phyloP scores from a whole-genome alignment of 2,329 filamentous ascomycete genomes.

The Colletotrichum magnum region DNA sequence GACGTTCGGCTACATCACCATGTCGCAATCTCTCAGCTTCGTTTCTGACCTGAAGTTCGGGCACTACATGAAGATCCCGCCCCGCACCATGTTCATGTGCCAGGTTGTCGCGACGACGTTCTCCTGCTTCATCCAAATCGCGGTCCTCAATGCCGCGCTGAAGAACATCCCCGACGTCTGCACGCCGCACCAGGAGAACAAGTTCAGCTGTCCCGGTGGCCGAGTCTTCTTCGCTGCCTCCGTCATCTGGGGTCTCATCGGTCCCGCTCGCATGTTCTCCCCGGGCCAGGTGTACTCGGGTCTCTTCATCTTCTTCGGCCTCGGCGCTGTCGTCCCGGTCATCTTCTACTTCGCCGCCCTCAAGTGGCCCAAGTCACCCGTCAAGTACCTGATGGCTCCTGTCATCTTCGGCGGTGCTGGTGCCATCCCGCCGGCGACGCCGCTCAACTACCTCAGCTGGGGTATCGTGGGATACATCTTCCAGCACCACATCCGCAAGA shows the following conservation, averaged over 20 bases:
- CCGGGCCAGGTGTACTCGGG: constrained; percentile 73
- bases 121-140: constrained; percentile 76
- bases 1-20: constrained; percentile 74
- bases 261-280: constrained; percentile 74
- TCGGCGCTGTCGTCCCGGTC: constrained; percentile 69
- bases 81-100: constrained; percentile 75
- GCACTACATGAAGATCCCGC: constrained; percentile 81
- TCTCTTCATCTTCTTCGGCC: constrained; percentile 71
- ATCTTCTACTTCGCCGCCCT: constrained; percentile 64
- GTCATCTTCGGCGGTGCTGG: constrained; percentile 74
- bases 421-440: constrained; percentile 75
- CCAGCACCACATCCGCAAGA: constrained; percentile 76
- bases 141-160: constrained; percentile 74
- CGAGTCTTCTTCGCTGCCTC: constrained; percentile 76
- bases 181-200: constrained; percentile 66
- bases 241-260: constrained; percentile 78
- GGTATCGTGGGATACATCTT: constrained; percentile 79
- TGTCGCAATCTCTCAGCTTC: constrained; percentile 76
- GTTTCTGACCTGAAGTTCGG: constrained; percentile 77
- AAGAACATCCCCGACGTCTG: constrained; percentile 76
- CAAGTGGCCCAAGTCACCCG: constrained; percentile 65
- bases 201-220: constrained; percentile 75
- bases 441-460: constrained; percentile 83
- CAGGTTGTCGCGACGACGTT: constrained; percentile 77
- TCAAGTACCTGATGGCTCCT: constrained; percentile 71